Evolutionary conservation across 495 filamentous ascomycete species (phyloP), one percentile per base, ranked within the genome.

Genomic region (Annulohypoxylon bovei): DNA sequence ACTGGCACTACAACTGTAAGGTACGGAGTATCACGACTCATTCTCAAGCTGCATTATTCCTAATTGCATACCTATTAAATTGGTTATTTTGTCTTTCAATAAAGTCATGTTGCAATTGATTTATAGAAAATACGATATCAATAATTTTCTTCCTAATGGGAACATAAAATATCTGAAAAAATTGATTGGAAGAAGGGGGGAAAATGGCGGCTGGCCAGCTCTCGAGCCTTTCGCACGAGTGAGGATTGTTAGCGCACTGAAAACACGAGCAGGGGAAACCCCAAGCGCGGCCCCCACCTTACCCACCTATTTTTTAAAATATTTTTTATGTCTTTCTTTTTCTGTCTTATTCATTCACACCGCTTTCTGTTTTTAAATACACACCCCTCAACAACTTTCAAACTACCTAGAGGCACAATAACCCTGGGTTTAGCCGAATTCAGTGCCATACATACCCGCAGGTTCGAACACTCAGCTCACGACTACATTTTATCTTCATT

Each of bases 211-310:
- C 32, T 62, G 65, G 39, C 30, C 50, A 37, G 37, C 11, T 47
- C 66, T 59, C 67, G 67, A 62, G 33, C 53, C 59, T 59, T 49
- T 62, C 42, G 50, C 65, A 52, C 60, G 44, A 69, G 53, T 64
- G n/a, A 42, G 39, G n/a, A 42, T 42, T 42, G 39, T 42, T 8
- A 39, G 52, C 25, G 37, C 22, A 60, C 55, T 63, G 49, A 54
- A 69, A 39, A 44, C 53, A 30, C 42, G 59, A 42, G 42, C 61
- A 70, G 61, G 62, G 39, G 40, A 40, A 53, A 28, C 50, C 37
- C 44, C 68, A 71, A 66, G 58, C 56, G 52, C 62, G 6, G 16
- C 16, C 62, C 28, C 63, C 68, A 63, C 53, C 32, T 50, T 16
- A 8, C 39, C 39, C n/a, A 42, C 39, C 23, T 27, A 22, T 25